Percentiles rank a stretch among this genome's conserved stretches.
These are phyloP conservation scores for Torulaspora microellipsoides DNA, from an alignment of 805 yeast genomes.

Conservation along the genomic window DNA sequence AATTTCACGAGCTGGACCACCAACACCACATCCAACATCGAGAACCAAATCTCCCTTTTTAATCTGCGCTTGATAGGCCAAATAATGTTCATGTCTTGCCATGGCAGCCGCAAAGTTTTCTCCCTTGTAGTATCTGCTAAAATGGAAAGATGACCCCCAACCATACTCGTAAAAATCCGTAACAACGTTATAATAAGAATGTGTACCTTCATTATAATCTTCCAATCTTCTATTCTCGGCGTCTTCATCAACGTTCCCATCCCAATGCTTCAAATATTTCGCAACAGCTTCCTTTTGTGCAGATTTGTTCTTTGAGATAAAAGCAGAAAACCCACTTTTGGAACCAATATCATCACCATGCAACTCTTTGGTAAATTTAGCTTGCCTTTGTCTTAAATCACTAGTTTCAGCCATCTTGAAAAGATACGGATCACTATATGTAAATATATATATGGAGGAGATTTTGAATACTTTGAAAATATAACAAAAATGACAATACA, in stretches of 20 bases:
- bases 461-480: no score
- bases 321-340: conserved; percentile 70
- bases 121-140: conserved; percentile 88
- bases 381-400: conserved; percentile 38
- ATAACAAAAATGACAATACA: no score
- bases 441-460: no score
- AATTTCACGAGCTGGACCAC: conserved; percentile 98
- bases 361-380: conserved; percentile 72
- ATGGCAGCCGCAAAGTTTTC: conserved; percentile 92
- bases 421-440: no score
- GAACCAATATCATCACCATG: conserved; percentile 72
- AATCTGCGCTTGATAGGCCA: conserved; percentile 83
- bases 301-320: conserved; percentile 67
- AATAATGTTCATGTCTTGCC: conserved; percentile 95
- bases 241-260: conserved; percentile 71
- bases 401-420: conserved; percentile 10
- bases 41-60: conserved; percentile 77
- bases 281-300: conserved; percentile 81
- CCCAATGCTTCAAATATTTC: conserved; percentile 97
- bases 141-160: conserved; percentile 98
- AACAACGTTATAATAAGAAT: conserved; percentile 92
- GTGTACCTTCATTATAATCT: conserved; percentile 87
- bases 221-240: conserved; percentile 70
- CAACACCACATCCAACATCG: conserved; percentile 99
- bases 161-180: conserved; percentile 99